A percentile compares a stretch with the other conserved stretches of the same genome.
Conservation (phyloP, 768 basidiomycete genomes). For the Auricularia heimuer region DNA sequence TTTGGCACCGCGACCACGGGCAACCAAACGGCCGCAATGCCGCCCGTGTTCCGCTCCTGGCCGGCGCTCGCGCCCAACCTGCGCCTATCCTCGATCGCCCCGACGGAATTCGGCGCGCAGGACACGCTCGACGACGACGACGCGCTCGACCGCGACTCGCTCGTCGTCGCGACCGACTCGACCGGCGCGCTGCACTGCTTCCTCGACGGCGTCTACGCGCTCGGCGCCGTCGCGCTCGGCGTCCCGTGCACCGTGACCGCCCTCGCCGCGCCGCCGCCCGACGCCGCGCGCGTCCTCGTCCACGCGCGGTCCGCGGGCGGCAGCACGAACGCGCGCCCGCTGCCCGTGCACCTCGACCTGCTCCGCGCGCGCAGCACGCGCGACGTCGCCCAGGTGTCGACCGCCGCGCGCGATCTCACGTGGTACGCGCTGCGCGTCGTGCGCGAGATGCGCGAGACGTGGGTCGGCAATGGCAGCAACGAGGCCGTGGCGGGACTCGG, state of each 20-base stretch:
- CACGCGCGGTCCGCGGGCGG: slow-evolving; percentile 28
- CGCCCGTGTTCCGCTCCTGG: slow-evolving; percentile 58
- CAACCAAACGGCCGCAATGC: slow-evolving; percentile 34
- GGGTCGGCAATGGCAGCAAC: slow-evolving; percentile 61
- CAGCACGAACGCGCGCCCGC: slow-evolving; percentile 14
- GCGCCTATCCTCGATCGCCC: slow-evolving; percentile 50
- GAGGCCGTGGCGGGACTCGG: slow-evolving; percentile 12
- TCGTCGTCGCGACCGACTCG: slow-evolving; percentile 53
- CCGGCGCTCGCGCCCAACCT: slow-evolving; percentile 51
- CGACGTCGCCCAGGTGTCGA: slow-evolving; percentile 62
- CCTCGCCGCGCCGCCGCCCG: slow-evolving; percentile 38
- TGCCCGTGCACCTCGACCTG: slow-evolving; percentile 43
- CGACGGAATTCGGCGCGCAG: slow-evolving; percentile 20
- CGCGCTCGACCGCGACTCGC: slow-evolving; percentile 44
- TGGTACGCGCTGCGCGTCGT: slow-evolving; percentile 64
- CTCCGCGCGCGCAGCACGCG: slow-evolving; percentile 46
- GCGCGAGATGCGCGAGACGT: slow-evolving; percentile 60
- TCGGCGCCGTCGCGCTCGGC: slow-evolving; percentile 44
- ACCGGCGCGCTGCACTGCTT: slow-evolving; percentile 51
- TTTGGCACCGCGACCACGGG: slow-evolving; percentile 3
- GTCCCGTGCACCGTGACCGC: slow-evolving; percentile 17
- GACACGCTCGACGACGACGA: slow-evolving; percentile 34
- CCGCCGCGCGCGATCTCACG: slow-evolving; percentile 56
- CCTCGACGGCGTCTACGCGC: slow-evolving; percentile 66
- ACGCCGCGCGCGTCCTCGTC: slow-evolving; percentile 32